phyloP scores from a whole-genome alignment of 345 rosid species.

The Salix purpurea region DNA sequence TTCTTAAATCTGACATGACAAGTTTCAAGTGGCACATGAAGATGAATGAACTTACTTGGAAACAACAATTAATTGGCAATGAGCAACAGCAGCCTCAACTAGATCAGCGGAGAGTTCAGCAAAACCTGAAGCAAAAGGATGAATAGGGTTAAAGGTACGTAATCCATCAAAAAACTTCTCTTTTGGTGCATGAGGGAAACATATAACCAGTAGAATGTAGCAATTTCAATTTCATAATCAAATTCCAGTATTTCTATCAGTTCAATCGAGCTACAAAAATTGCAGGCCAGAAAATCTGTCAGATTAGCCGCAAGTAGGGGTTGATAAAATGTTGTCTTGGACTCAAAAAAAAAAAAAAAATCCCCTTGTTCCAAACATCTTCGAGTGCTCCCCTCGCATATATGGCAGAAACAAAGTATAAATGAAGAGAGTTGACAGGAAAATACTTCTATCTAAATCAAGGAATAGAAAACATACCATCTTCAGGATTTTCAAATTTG shows the following conservation, averaged over 20 bases:
- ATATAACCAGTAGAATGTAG: not conserved
- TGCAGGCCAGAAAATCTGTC: not conserved
- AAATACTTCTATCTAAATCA: not conserved
- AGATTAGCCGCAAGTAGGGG: not conserved
- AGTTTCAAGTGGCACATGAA: not conserved
- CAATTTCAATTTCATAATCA: not conserved
- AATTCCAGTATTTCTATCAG: not conserved
- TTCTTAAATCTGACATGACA: not conserved
- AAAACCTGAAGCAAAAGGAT: constrained; percentile 55
- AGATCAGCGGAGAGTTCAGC: constrained; percentile 68
- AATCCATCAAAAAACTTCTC: not conserved
- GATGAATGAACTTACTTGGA: constrained; percentile 64
- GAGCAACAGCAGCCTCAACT: constrained; percentile 83
- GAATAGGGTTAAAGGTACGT: no score
- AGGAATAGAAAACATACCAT: constrained; percentile 48
- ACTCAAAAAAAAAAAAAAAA: not conserved
- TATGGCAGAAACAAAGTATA: not conserved
- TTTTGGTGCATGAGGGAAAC: not conserved
- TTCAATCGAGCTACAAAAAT: not conserved
- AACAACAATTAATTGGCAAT: constrained; percentile 91
- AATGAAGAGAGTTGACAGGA: not conserved
- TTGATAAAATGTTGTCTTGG: not conserved
- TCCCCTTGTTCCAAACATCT: not conserved
- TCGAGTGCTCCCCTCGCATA: not conserved
- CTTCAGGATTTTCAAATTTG: constrained; percentile 71